Evolutionary conservation across 2,329 filamentous ascomycete genomes (phyloP).

Genomic region (Aspergillus luchuensis): DNA sequence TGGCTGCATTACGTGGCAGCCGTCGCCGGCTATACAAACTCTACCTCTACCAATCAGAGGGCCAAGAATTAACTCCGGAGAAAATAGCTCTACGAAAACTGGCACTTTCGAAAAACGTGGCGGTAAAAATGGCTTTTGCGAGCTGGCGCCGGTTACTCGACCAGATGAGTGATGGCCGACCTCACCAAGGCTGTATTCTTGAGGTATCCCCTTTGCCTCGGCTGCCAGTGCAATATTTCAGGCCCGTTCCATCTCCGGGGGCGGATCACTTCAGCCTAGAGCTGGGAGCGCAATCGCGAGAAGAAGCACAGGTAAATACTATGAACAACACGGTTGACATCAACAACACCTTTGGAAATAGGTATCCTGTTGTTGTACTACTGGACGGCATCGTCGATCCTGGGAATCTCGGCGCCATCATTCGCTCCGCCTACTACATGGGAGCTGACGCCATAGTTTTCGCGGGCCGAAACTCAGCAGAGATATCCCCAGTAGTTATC

Average conservation of each 20-base stretch:
- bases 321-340: constrained; percentile 54
- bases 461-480: constrained; percentile 71
- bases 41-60: constrained; percentile 69
- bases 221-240: constrained; percentile 64
- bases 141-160: constrained; percentile 71
- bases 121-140: constrained; percentile 61
- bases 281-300: constrained; percentile 68
- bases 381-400: constrained; percentile 67
- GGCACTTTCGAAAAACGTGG: constrained; percentile 50
- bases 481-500: constrained; percentile 73
- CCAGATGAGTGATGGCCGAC: constrained; percentile 77
- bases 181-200: constrained; percentile 87
- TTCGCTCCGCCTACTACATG: constrained; percentile 88
- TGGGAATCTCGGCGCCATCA: constrained; percentile 85
- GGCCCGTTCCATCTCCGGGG: constrained; percentile 49
- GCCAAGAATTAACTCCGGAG: constrained; percentile 52
- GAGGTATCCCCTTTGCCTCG: constrained; percentile 83
- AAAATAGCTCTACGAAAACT: constrained; percentile 40
- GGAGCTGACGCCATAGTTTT: constrained; percentile 82
- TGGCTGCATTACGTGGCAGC: constrained; percentile 70
- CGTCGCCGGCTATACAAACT: constrained; percentile 79
- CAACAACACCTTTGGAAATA: constrained; percentile 20
- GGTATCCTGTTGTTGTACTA: constrained; percentile 47
- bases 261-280: constrained; percentile 59
- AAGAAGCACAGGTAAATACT: constrained; percentile 76